Conservation (phyloP, 1,284 basidiomycete genomes). For the Leccinum brunneo-olivaceum region DNA sequence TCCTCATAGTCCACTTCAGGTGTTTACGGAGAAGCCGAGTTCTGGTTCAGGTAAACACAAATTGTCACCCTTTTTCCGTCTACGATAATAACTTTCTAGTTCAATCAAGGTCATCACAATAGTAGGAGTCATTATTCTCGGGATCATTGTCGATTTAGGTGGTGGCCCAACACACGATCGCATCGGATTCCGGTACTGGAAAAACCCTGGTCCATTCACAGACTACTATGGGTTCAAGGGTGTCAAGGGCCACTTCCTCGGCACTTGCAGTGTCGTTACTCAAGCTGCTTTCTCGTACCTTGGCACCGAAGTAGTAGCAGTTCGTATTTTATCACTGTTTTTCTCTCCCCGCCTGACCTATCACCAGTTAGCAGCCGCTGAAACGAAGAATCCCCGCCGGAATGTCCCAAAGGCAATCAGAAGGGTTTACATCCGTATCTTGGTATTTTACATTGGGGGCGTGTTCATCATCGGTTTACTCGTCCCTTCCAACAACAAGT, state of each 20-base stretch:
- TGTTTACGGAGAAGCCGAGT: slow-evolving; percentile 49
- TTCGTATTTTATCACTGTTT: background rate
- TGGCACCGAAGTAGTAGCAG: slow-evolving; percentile 55
- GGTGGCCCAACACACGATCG: slow-evolving; percentile 35
- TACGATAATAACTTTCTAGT: slow-evolving; percentile 12
- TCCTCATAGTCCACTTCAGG: slow-evolving; percentile 18
- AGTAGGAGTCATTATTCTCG: slow-evolving; percentile 38
- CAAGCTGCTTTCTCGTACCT: slow-evolving; percentile 44
- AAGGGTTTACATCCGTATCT: slow-evolving; percentile 48
- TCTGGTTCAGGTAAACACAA: slow-evolving; percentile 33
- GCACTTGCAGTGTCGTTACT: slow-evolving; percentile 40
- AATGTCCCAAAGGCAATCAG: slow-evolving; percentile 41
- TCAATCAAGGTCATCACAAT: slow-evolving; percentile 43
- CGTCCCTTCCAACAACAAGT: slow-evolving; percentile 40
- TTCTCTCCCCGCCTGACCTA: background rate
- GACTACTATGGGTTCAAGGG: slow-evolving; percentile 27
- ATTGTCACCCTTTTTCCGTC: background rate
- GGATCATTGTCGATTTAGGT: slow-evolving; percentile 40
- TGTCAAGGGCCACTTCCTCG: slow-evolving; percentile 37
- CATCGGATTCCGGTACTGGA: slow-evolving; percentile 44
- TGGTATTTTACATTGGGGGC: slow-evolving; percentile 45
- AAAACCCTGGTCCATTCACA: slow-evolving; percentile 36
- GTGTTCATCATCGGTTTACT: slow-evolving; percentile 47
- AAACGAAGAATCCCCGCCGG: slow-evolving; percentile 31
- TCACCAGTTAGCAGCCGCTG: slow-evolving; percentile 43